Percentiles rank a stretch among this genome's conserved stretches.
Conservation (phyloP, 805 yeast genomes). For the Gaillardinia entomophila region DNA sequence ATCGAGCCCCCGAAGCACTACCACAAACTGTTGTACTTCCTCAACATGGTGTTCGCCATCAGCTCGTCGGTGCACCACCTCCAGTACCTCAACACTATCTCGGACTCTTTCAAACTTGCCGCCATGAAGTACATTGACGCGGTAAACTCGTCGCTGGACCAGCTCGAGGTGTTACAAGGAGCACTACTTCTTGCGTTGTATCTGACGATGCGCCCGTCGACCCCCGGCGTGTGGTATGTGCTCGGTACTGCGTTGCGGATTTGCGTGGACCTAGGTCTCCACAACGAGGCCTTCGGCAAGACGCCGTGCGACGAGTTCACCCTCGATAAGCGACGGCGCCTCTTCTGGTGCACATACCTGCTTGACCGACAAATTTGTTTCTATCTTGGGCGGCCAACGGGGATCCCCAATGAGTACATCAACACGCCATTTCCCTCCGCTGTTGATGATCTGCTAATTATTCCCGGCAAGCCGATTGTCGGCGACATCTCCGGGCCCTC, state of each 20-base stretch:
- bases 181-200: slow-evolving; percentile 62
- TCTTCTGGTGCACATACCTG: slow-evolving; percentile 85
- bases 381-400: slow-evolving; percentile 82
- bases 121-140: slow-evolving; percentile 56
- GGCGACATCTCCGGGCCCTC: slow-evolving; percentile 48
- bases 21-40: slow-evolving; percentile 57
- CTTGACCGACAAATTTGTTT: slow-evolving; percentile 83
- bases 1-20: slow-evolving; percentile 42
- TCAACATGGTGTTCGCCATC: slow-evolving; percentile 75
- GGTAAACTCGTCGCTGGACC: slow-evolving; percentile 50
- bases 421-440: slow-evolving; percentile 66
- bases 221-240: slow-evolving; percentile 91
- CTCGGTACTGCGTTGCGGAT: slow-evolving; percentile 74
- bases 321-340: slow-evolving; percentile 53
- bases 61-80: slow-evolving; percentile 71
- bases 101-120: slow-evolving; percentile 65
- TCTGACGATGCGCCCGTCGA: slow-evolving; percentile 82
- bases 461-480: slow-evolving; percentile 17
- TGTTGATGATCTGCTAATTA: slow-evolving; percentile 66
- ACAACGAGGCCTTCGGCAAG: slow-evolving; percentile 45
- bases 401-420: slow-evolving; percentile 78
- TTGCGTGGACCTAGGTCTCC: slow-evolving; percentile 81
- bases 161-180: slow-evolving; percentile 70
- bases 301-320: slow-evolving; percentile 46
- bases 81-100: slow-evolving; percentile 56